phyloP scores from a whole-genome alignment of 805 yeast species.

The Pichia insulana region DNA sequence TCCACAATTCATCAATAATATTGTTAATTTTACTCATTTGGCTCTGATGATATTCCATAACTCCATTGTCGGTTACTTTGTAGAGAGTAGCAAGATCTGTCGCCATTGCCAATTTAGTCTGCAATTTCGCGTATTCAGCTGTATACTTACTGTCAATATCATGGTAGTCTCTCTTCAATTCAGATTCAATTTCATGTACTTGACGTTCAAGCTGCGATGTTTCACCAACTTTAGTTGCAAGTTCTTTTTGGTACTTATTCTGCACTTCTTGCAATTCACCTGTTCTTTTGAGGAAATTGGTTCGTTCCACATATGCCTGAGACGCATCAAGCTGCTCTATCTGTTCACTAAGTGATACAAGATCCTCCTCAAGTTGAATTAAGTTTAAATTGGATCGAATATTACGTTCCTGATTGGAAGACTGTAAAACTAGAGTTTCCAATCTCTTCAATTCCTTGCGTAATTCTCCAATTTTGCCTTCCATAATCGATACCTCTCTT shows the following conservation, averaged over 20 bases:
- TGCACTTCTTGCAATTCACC: conserved; percentile 39
- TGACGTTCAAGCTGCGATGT: conserved; percentile 75
- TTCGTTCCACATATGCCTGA: conserved; percentile 48
- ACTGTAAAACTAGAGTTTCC: conserved; percentile 44
- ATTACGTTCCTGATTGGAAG: conserved; percentile 53
- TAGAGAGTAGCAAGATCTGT: conserved; percentile 77
- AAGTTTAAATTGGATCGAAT: conserved; percentile 36
- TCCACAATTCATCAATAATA: conserved; percentile 88
- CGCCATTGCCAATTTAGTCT: conserved; percentile 64
- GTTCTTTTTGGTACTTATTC: conserved; percentile 47
- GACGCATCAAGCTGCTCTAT: conserved; percentile 30
- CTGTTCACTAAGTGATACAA: conserved; percentile 16
- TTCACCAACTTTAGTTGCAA: conserved; percentile 80
- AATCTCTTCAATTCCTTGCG: conserved; percentile 59
- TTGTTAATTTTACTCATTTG: conserved; percentile 91
- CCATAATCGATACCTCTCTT: conserved; percentile 40
- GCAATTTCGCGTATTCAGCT: conserved; percentile 65
- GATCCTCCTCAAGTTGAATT: conserved; percentile 37
- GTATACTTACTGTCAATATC: conserved; percentile 57
- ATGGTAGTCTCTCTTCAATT: conserved; percentile 61
- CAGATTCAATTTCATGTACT: conserved; percentile 43
- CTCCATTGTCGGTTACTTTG: conserved; percentile 83
- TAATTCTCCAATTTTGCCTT: conserved; percentile 28
- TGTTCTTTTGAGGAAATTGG: conserved; percentile 52
- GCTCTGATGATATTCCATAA: conserved; percentile 82